phyloP scores from a whole-genome alignment of 78 protist genomes.

The Protostelium mycophagum region DNA sequence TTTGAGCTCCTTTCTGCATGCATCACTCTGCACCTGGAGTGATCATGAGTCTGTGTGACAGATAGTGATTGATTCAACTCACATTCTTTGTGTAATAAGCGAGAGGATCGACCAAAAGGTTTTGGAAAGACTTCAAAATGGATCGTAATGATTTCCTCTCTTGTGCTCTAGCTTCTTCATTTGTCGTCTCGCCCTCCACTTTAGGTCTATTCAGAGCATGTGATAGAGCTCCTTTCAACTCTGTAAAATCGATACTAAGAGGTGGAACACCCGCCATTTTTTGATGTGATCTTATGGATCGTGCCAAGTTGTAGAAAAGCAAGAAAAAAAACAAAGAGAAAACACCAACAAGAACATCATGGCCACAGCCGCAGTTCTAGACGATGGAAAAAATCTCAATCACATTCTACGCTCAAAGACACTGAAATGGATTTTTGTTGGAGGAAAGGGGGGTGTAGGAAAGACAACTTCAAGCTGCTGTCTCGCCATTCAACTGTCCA shows the following conservation, averaged over 20 bases:
- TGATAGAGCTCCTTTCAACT: not conserved
- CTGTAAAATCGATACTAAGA: not conserved
- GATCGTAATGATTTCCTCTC: not conserved
- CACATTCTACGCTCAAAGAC: not conserved
- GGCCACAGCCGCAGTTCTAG: not conserved
- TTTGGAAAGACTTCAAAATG: not conserved
- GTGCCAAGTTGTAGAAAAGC: not conserved
- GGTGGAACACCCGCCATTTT: not conserved
- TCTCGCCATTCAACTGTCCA: conserved; percentile 49
- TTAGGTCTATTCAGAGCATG: not conserved
- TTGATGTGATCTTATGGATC: not conserved
- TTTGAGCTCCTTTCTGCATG: not conserved
- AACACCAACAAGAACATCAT: not conserved
- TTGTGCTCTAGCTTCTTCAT: not conserved
- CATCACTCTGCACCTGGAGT: not conserved
- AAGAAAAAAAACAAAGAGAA: not conserved
- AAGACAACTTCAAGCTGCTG: conserved; percentile 75
- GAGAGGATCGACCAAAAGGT: not conserved
- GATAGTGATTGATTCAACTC: not conserved
- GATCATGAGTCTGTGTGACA: not conserved
- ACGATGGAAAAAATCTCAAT: not conserved
- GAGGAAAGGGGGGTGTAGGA: conserved; percentile 99
- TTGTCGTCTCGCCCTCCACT: too few relatives aligned
- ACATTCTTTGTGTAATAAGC: not conserved
- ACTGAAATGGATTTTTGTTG: conserved; percentile 95